Percentiles rank a stretch among this genome's conserved stretches.
phyloP scores from a whole-genome alignment of 2,329 filamentous ascomycete species.

The Ophiostoma himal-ulmi region DNA sequence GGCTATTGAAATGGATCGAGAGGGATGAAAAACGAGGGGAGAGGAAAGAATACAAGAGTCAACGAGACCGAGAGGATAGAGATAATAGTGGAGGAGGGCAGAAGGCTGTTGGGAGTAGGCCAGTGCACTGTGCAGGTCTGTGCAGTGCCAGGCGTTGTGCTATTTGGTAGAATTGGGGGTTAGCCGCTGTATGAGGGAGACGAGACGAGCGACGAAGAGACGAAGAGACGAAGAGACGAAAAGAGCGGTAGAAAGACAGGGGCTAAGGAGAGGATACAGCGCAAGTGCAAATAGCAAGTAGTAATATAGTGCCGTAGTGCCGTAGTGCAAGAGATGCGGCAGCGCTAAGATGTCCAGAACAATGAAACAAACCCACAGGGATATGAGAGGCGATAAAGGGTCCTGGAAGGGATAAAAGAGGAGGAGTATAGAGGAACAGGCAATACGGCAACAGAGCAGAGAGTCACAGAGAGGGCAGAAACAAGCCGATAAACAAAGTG shows the following conservation, averaged over 20 bases:
- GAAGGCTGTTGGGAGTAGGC: conserved; percentile 9
- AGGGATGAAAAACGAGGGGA: conserved; percentile 14
- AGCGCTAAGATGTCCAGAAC: background rate
- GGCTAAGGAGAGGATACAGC: background rate
- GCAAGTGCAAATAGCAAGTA: background rate
- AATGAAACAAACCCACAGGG: background rate
- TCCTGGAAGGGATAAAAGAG: background rate
- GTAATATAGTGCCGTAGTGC: background rate
- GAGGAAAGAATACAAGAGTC: conserved; percentile 5
- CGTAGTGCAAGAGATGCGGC: background rate
- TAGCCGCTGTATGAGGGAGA: background rate
- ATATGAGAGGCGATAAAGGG: background rate
- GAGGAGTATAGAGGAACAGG: background rate
- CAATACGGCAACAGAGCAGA: background rate
- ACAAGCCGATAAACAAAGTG: conserved; percentile 5
- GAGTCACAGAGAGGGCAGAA: background rate
- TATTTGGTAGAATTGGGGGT: background rate
- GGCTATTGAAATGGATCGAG: conserved; percentile 3
- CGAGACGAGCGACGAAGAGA: background rate
- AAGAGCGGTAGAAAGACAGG: background rate
- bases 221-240: background rate
- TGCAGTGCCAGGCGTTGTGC: conserved; percentile 1
- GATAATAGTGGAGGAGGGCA: conserved; percentile 12
- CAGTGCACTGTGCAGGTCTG: background rate
- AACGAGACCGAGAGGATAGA: conserved; percentile 12